phyloP scores from a whole-genome alignment of 805 yeast species.

The Cyberlindnera veronae region DNA sequence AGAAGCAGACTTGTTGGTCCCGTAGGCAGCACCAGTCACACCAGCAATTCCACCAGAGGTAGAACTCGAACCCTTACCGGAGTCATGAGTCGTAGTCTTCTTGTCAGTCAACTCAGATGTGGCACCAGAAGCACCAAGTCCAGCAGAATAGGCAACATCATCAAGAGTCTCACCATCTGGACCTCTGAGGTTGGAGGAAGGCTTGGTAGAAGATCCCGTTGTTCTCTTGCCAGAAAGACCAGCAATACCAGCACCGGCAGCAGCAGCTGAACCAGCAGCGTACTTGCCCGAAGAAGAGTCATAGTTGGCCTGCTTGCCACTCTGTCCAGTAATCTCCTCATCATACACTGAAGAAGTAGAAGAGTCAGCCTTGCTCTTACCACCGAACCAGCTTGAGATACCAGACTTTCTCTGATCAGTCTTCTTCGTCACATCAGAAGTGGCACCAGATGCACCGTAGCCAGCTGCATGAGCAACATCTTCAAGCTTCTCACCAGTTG shows the following conservation, averaged over 20 bases:
- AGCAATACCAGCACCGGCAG: conserved; percentile 1
- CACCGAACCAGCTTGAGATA: conserved; percentile 4
- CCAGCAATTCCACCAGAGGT: conserved; percentile 1
- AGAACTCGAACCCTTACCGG: conserved; percentile 2
- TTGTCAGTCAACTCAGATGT: conserved; percentile 1
- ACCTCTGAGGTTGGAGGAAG: not conserved
- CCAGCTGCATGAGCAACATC: conserved; percentile 16
- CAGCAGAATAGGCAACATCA: conserved; percentile 15
- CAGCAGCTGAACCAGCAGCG: not conserved
- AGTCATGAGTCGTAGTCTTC: not conserved
- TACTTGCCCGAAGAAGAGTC: not conserved
- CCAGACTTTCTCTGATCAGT: conserved; percentile 1
- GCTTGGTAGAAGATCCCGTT: not conserved
- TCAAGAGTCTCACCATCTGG: conserved; percentile 8
- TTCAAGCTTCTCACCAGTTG: conserved; percentile 8
- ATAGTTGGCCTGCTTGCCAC: conserved; percentile 6
- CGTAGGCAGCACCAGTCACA: not conserved
- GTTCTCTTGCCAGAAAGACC: conserved; percentile 3
- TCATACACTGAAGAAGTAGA: conserved; percentile 5
- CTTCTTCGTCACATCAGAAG: not conserved
- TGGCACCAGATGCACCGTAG: conserved; percentile 5
- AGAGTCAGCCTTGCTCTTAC: conserved; percentile 6
- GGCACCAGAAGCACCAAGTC: conserved; percentile 7
- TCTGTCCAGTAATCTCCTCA: not conserved
- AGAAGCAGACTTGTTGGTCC: not conserved